These are phyloP conservation scores for Lepiota venenata DNA, from an alignment of 768 basidiomycete species.

Conservation along the genomic window DNA sequence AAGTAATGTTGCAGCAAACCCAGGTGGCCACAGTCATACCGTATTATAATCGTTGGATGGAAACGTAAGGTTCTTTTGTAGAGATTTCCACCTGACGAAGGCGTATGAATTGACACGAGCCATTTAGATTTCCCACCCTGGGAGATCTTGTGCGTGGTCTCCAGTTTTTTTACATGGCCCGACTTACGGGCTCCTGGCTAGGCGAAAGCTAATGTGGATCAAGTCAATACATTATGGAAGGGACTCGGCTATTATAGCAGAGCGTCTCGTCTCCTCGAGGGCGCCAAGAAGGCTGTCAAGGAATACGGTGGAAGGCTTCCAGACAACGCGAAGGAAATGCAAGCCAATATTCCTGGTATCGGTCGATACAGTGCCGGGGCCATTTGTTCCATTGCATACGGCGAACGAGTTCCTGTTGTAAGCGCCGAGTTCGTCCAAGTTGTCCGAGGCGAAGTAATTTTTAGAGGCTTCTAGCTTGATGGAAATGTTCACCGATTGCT, in stretches of 20 bases:
- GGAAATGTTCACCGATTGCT: slow-evolving; percentile 89
- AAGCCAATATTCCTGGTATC: slow-evolving; percentile 81
- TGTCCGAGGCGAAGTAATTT: neutral
- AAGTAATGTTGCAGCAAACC: slow-evolving; percentile 97
- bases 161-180: slow-evolving; percentile 12
- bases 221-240: slow-evolving; percentile 89
- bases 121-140: slow-evolving; percentile 75
- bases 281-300: slow-evolving; percentile 75
- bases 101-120: slow-evolving; percentile 12
- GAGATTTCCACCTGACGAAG: slow-evolving; percentile 7
- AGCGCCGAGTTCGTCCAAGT: slow-evolving; percentile 27
- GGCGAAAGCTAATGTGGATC: slow-evolving; percentile 73
- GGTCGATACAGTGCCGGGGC: slow-evolving; percentile 88
- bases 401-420: slow-evolving; percentile 79
- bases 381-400: slow-evolving; percentile 86
- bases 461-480: slow-evolving; percentile 59
- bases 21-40: slow-evolving; percentile 93
- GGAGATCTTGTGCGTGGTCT: slow-evolving; percentile 55
- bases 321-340: slow-evolving; percentile 75
- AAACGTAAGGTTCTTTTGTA: slow-evolving; percentile 43
- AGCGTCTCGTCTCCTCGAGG: slow-evolving; percentile 75
- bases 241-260: slow-evolving; percentile 90
- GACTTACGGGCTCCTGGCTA: slow-evolving; percentile 22
- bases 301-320: slow-evolving; percentile 72
- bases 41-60: slow-evolving; percentile 90